These are phyloP conservation scores for Arthrobotrys sphaeroides DNA, from an alignment of 2,329 filamentous ascomycete genomes.

Conservation along the genomic window DNA sequence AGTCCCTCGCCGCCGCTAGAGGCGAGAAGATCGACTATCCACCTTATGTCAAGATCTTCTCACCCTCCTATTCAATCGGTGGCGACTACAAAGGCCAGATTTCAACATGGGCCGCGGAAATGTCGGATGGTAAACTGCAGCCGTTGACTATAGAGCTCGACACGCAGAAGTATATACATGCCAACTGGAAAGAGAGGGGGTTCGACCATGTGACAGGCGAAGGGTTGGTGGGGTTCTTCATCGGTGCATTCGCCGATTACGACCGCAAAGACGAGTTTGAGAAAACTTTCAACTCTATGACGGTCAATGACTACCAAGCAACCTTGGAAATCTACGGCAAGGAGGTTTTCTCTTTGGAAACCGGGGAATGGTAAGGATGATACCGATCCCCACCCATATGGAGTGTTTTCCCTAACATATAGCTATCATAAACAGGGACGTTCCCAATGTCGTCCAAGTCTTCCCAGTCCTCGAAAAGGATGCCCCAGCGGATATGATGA, in stretches of 20 bases:
- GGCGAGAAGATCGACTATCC: conserved; percentile 11
- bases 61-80: not conserved
- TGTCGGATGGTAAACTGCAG: not conserved
- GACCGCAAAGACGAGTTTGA: conserved; percentile 21
- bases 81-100: not conserved
- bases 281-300: conserved; percentile 21
- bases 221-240: conserved; percentile 7
- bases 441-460: conserved; percentile 1
- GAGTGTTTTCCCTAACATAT: not conserved
- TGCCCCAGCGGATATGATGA: conserved; percentile 3
- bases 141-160: not conserved
- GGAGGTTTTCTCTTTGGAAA: not conserved
- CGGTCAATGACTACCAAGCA: not conserved
- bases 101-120: not conserved
- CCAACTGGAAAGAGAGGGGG: conserved; percentile 8
- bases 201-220: not conserved
- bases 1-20: conserved; percentile 4
- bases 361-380: conserved; percentile 1
- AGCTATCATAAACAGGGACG: conserved; percentile 17
- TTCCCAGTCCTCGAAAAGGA: conserved; percentile 15
- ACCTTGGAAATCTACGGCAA: conserved; percentile 12
- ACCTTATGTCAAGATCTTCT: not conserved
- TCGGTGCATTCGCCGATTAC: conserved; percentile 2
- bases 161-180: not conserved
- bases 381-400: not conserved